Evolutionary conservation across 2,329 filamentous ascomycete genomes (phyloP).

Genomic region (Ascomycota sp.): DNA sequence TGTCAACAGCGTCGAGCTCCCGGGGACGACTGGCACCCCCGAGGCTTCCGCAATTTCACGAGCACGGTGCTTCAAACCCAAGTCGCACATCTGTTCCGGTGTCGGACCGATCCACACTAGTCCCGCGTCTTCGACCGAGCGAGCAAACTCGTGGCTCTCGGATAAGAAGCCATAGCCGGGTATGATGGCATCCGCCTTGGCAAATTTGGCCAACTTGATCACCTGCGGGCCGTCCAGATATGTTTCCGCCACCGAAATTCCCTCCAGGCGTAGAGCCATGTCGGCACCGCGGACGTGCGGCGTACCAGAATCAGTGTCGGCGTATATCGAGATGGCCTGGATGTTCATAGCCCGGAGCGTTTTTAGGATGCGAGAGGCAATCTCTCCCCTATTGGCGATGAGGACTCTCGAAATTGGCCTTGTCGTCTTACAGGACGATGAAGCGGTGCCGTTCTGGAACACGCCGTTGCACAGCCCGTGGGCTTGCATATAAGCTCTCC

Average conservation of each 20-base stretch:
- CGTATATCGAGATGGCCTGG: constrained; percentile 50
- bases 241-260: constrained; percentile 20
- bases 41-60: constrained; percentile 11
- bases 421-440: background rate
- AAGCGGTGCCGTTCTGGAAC: background rate
- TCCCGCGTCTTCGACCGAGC: constrained; percentile 27
- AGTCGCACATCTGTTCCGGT: constrained; percentile 18
- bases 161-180: constrained; percentile 49
- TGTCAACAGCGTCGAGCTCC: constrained; percentile 9
- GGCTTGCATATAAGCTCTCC: constrained; percentile 9
- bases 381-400: constrained; percentile 58
- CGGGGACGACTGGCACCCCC: constrained; percentile 15
- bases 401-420: constrained; percentile 17
- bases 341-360: constrained; percentile 48
- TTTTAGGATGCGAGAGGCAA: constrained; percentile 48
- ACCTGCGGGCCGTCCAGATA: constrained; percentile 48
- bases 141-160: constrained; percentile 42
- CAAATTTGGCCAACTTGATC: constrained; percentile 27
- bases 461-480: constrained; percentile 1
- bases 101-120: constrained; percentile 40
- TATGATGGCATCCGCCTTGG: constrained; percentile 34
- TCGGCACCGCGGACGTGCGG: constrained; percentile 51
- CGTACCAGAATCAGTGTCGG: constrained; percentile 36
- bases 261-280: constrained; percentile 42
- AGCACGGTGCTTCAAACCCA: constrained; percentile 18